Conservation (phyloP, 2,329 filamentous ascomycete species). For the Arachnopeziza araneosa region DNA sequence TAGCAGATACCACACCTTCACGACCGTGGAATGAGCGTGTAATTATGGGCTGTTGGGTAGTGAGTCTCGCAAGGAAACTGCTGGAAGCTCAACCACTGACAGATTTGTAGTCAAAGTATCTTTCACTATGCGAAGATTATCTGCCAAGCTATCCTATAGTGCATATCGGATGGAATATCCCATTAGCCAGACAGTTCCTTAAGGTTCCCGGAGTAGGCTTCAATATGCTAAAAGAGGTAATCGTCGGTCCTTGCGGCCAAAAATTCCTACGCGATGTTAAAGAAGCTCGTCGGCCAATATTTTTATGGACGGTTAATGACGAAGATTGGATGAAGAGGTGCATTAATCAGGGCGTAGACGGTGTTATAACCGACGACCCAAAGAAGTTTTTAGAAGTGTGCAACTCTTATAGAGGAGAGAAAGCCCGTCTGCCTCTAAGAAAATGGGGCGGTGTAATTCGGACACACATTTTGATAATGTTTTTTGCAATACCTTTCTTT, state of each 20-base stretch:
- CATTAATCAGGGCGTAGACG: constrained; percentile 61
- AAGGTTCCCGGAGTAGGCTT: constrained; percentile 63
- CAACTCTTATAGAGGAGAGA: constrained; percentile 28
- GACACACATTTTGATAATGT: not conserved
- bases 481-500: not conserved
- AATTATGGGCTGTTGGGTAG: constrained; percentile 77
- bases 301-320: constrained; percentile 85
- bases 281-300: constrained; percentile 52
- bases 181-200: constrained; percentile 65
- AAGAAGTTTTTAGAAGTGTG: constrained; percentile 59
- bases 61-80: constrained; percentile 31
- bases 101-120: constrained; percentile 51
- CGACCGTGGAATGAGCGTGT: constrained; percentile 68
- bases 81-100: constrained; percentile 3
- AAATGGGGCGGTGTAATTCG: not conserved
- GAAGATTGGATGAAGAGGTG: constrained; percentile 76
- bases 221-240: constrained; percentile 66
- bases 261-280: constrained; percentile 60
- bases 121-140: constrained; percentile 55
- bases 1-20: constrained; percentile 46
- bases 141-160: constrained; percentile 59
- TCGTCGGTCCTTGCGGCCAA: constrained; percentile 63
- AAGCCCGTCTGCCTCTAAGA: constrained; percentile 1
- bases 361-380: constrained; percentile 82
- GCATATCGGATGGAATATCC: constrained; percentile 59